A percentile compares a stretch with the other conserved stretches of the same genome.
These are phyloP conservation scores for Cyanodermella asteris DNA, from an alignment of 2,329 filamentous ascomycete genomes.

Conservation along the genomic window DNA sequence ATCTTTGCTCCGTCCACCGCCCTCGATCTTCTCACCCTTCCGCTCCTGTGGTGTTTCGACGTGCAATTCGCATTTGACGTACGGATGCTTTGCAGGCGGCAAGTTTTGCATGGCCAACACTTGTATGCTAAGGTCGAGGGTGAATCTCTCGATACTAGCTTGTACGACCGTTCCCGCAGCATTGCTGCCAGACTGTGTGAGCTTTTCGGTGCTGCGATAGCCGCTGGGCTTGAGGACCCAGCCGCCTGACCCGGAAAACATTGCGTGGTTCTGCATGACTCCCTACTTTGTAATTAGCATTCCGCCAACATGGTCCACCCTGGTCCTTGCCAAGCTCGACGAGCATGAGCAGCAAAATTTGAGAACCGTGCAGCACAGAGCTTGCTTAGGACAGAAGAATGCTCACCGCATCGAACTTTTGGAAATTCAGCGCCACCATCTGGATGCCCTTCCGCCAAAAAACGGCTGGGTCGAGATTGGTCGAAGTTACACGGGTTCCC, in stretches of 20 bases:
- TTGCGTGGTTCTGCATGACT: constrained; percentile 89
- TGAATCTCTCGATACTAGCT: constrained; percentile 28
- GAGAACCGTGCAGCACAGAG: no score
- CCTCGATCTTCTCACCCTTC: constrained; percentile 17
- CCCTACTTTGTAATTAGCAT: no score
- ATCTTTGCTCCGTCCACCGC: constrained; percentile 30
- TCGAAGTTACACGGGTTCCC: constrained; percentile 58
- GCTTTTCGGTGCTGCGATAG: constrained; percentile 27
- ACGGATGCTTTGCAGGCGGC: constrained; percentile 42
- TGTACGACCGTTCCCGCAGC: no score
- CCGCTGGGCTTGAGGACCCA: constrained; percentile 70
- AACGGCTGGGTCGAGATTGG: constrained; percentile 63
- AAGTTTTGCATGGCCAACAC: constrained; percentile 51
- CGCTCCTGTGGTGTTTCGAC: constrained; percentile 42
- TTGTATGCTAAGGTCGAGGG: constrained; percentile 46
- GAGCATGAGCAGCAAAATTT: no score
- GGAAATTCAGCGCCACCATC: constrained; percentile 86
- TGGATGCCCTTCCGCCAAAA: constrained; percentile 84
- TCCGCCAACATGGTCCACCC: no score
- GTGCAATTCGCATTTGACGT: constrained; percentile 62
- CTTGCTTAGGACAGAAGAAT: no score
- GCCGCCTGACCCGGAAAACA: constrained; percentile 63
- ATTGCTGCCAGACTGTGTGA: constrained; percentile 19
- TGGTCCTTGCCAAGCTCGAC: no score
- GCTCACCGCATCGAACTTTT: constrained; percentile 69